Percentiles rank a stretch among this genome's conserved stretches.
phyloP scores from a whole-genome alignment of 2,329 filamentous ascomycete species.

The Hymenoscyphus infarciens region DNA sequence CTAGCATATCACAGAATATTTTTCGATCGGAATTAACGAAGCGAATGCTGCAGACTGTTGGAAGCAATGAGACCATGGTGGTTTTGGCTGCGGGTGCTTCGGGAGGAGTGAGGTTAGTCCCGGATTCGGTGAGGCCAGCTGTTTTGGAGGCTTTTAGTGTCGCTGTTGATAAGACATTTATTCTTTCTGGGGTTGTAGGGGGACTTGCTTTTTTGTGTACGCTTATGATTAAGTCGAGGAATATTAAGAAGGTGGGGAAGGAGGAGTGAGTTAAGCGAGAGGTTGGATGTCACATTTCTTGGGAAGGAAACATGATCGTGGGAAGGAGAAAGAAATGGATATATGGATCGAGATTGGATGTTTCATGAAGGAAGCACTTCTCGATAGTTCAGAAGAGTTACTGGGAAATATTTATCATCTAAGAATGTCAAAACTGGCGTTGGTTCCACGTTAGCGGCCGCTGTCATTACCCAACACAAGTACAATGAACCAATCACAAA shows the following conservation, averaged over 20 bases:
- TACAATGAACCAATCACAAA: too few relatives aligned
- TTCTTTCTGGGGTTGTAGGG: slow-evolving; percentile 45
- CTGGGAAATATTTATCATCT: too few relatives aligned
- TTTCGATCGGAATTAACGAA: slow-evolving; percentile 20
- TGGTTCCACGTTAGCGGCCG: too few relatives aligned
- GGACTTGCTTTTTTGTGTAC: slow-evolving; percentile 13
- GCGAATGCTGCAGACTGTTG: slow-evolving; percentile 9
- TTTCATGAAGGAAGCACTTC: too few relatives aligned
- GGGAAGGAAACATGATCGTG: too few relatives aligned
- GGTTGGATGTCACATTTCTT: too few relatives aligned
- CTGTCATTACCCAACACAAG: too few relatives aligned
- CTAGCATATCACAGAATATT: slow-evolving; percentile 51
- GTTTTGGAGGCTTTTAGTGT: slow-evolving; percentile 57
- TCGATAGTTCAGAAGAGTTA: too few relatives aligned
- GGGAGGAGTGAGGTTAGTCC: slow-evolving; percentile 57
- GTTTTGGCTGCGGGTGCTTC: slow-evolving; percentile 40
- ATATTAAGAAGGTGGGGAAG: slow-evolving; percentile 10
- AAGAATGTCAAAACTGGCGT: too few relatives aligned
- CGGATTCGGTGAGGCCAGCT: slow-evolving; percentile 42
- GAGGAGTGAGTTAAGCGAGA: background rate
- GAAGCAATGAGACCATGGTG: slow-evolving; percentile 38
- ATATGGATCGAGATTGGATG: too few relatives aligned
- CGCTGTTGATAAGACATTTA: slow-evolving; percentile 50
- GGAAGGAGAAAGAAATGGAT: too few relatives aligned
- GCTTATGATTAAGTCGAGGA: slow-evolving; percentile 16